These are phyloP conservation scores for Wolfiporia cocos DNA, from an alignment of 1,284 basidiomycete genomes.

Conservation along the genomic window DNA sequence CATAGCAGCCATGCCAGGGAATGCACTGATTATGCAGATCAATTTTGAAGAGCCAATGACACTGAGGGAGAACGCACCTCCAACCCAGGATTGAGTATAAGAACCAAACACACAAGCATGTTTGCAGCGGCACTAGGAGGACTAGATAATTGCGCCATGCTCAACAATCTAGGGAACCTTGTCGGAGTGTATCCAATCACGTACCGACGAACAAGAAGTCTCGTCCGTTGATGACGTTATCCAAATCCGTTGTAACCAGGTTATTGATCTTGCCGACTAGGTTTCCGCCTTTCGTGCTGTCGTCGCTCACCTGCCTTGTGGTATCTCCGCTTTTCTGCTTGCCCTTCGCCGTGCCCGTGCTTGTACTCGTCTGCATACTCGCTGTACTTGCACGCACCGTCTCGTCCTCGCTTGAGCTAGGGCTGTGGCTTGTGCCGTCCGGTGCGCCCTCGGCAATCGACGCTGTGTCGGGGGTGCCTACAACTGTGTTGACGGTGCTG, in stretches of 20 bases:
- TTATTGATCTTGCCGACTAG: slow-evolving; percentile 44
- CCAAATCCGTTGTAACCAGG: slow-evolving; percentile 27
- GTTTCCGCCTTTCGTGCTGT: slow-evolving; percentile 20
- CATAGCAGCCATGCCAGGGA: slow-evolving; percentile 49
- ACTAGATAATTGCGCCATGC: too few relatives aligned
- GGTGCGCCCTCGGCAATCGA: slow-evolving; percentile 12
- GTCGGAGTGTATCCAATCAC: too few relatives aligned
- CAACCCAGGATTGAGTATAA: slow-evolving; percentile 37
- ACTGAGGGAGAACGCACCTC: slow-evolving; percentile 33
- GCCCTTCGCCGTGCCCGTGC: not conserved
- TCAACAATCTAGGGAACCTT: too few relatives aligned
- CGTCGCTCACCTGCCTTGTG: slow-evolving; percentile 5
- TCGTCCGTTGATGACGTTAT: slow-evolving; percentile 8
- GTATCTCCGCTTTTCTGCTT: slow-evolving; percentile 6
- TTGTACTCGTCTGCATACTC: not conserved
- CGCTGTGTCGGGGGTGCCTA: slow-evolving; percentile 15
- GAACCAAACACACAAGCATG: slow-evolving; percentile 29
- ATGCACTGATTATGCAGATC: slow-evolving; percentile 26
- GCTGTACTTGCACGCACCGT: slow-evolving; percentile 8
- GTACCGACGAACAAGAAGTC: slow-evolving; percentile 6
- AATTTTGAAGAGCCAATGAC: not conserved
- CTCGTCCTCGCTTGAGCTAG: slow-evolving; percentile 12
- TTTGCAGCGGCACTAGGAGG: slow-evolving; percentile 27
- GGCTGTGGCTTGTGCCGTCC: not conserved
- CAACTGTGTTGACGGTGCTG: slow-evolving; percentile 5